A percentile compares a stretch with the other conserved stretches of the same genome.
phyloP scores from a whole-genome alignment of 2,329 filamentous ascomycete genomes.

The Fusarium liriodendri region DNA sequence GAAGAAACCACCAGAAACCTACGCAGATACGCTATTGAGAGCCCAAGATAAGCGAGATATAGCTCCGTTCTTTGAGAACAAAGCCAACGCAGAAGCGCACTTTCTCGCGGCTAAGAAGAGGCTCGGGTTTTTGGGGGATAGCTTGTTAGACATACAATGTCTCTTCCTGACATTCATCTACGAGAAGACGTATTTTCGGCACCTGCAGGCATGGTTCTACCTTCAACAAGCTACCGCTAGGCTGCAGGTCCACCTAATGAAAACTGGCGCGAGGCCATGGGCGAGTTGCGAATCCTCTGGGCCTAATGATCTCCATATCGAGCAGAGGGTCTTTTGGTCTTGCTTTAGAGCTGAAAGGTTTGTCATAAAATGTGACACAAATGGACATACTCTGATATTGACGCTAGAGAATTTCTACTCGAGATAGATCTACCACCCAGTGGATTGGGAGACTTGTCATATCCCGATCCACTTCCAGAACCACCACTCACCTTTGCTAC shows the following conservation, averaged over 20 bases:
- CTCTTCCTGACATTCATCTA: slow-evolving; percentile 38
- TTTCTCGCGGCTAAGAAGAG: slow-evolving; percentile 38
- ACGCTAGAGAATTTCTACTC: slow-evolving; percentile 9
- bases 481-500: slow-evolving; percentile 14
- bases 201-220: slow-evolving; percentile 36
- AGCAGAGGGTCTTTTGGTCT: slow-evolving; percentile 39
- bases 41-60: neutral
- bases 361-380: neutral
- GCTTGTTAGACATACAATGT: slow-evolving; percentile 41
- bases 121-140: slow-evolving; percentile 34
- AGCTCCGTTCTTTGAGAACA: neutral
- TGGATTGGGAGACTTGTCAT: slow-evolving; percentile 26
- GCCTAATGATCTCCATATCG: slow-evolving; percentile 19
- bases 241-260: slow-evolving; percentile 12
- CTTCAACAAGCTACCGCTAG: slow-evolving; percentile 33
- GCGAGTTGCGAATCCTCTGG: neutral
- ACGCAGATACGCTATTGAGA: neutral
- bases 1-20: neutral
- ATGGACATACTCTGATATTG: neutral
- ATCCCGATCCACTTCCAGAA: slow-evolving; percentile 33
- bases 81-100: slow-evolving; percentile 28
- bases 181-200: slow-evolving; percentile 36
- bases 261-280: slow-evolving; percentile 1
- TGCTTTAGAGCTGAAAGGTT: slow-evolving; percentile 38
- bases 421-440: slow-evolving; percentile 21